Conservation (phyloP, 805 yeast species). For the Saturnispora kantuleensis region DNA sequence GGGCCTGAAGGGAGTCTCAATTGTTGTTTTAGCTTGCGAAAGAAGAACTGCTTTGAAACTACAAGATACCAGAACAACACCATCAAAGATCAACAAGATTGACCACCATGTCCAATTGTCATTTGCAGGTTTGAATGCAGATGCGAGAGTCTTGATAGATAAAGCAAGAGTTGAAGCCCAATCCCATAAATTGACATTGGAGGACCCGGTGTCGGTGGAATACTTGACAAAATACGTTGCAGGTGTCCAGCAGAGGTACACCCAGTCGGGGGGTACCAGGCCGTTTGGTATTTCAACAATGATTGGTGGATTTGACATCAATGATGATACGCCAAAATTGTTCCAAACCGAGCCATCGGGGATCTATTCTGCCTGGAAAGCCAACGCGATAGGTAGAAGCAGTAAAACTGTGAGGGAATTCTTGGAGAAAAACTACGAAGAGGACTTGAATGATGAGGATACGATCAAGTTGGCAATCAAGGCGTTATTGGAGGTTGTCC, state of each 20-base stretch:
- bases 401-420: conserved; percentile 93
- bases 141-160: conserved; percentile 88
- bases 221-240: conserved; percentile 91
- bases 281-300: conserved; percentile 95
- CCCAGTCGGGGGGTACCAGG: conserved; percentile 97
- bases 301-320: conserved; percentile 90
- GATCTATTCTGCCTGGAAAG: conserved; percentile 95
- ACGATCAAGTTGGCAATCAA: conserved; percentile 76
- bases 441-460: conserved; percentile 43
- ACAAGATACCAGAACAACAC: conserved; percentile 95
- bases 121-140: conserved; percentile 98
- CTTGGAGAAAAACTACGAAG: conserved; percentile 72
- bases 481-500: conserved; percentile 89
- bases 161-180: conserved; percentile 96
- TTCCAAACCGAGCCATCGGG: conserved; percentile 98
- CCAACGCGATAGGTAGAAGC: conserved; percentile 92
- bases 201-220: conserved; percentile 86
- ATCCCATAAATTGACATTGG: conserved; percentile 85
- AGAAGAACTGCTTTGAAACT: conserved; percentile 89
- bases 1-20: conserved; percentile 83
- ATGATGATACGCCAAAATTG: conserved; percentile 69
- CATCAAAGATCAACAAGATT: conserved; percentile 83
- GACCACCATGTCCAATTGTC: conserved; percentile 88
- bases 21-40: conserved; percentile 93
- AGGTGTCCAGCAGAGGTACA: conserved; percentile 94